These are phyloP conservation scores for Puccinia polysora DNA, from an alignment of 1,284 basidiomycete species.

Conservation along the genomic window DNA sequence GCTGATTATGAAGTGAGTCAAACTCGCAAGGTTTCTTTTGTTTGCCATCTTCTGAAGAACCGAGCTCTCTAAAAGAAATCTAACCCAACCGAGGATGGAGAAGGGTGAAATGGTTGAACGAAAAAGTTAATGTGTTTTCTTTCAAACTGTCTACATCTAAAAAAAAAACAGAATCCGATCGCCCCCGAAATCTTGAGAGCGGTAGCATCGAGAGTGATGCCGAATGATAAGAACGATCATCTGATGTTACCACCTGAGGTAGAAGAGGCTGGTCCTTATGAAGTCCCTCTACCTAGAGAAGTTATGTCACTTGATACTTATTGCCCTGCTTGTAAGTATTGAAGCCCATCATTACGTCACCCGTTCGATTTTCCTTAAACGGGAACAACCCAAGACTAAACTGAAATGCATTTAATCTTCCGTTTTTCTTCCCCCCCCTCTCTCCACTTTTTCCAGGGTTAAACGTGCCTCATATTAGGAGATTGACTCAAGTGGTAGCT, in stretches of 20 bases:
- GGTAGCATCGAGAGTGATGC: conserved; percentile 87
- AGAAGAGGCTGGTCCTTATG: conserved; percentile 89
- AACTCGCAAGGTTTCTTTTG: neutral
- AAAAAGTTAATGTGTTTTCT: neutral
- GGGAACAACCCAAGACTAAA: too few species aligned
- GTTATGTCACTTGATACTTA: conserved; percentile 45
- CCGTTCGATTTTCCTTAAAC: too few species aligned
- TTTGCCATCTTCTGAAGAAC: neutral
- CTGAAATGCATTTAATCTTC: too few species aligned
- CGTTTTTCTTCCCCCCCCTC: neutral
- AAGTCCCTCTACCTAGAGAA: conserved; percentile 66
- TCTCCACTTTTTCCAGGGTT: conserved; percentile 18
- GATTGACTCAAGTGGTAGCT: conserved; percentile 38
- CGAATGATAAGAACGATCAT: conserved; percentile 92
- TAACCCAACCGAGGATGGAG: too few species aligned
- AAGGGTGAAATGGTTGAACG: neutral
- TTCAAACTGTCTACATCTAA: conserved; percentile 3
- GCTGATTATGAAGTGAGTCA: conserved; percentile 84
- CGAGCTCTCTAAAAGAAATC: too few species aligned
- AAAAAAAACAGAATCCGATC: conserved; percentile 72
- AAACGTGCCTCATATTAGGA: conserved; percentile 42
- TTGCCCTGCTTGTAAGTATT: conserved; percentile 44
- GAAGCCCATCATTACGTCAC: too few species aligned
- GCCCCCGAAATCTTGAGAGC: conserved; percentile 91
- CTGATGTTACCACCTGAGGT: conserved; percentile 86